Conservation (phyloP, 495 filamentous ascomycete genomes). For the Clohesyomyces aquaticus region DNA sequence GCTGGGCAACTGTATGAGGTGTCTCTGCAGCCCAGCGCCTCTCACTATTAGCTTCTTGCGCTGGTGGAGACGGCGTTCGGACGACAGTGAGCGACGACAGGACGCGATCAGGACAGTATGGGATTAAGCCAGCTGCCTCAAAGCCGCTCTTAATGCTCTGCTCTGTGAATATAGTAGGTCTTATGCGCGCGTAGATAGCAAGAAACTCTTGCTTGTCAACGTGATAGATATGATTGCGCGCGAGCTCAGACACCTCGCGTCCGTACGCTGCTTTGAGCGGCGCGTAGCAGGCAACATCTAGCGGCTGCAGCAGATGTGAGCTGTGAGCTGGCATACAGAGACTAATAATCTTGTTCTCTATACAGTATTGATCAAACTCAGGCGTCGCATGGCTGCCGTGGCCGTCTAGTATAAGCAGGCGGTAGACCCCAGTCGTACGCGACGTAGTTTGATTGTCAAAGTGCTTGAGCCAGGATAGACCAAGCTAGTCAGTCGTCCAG, state of each 20-base stretch:
- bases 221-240: neutral
- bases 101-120: neutral
- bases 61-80: neutral
- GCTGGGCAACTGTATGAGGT: neutral
- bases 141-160: neutral
- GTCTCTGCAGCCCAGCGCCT: no score
- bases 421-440: neutral
- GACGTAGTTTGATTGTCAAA: slow-evolving; percentile 9
- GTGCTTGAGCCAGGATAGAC: slow-evolving; percentile 12
- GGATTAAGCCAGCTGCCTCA: neutral
- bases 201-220: slow-evolving; percentile 1
- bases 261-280: slow-evolving; percentile 10
- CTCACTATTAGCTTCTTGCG: no score
- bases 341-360: slow-evolving; percentile 11
- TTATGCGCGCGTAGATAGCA: neutral
- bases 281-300: slow-evolving; percentile 9
- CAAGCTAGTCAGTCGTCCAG: slow-evolving; percentile 19
- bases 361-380: slow-evolving; percentile 6
- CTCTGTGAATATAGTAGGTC: neutral
- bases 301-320: slow-evolving; percentile 8
- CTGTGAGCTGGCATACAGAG: slow-evolving; percentile 12
- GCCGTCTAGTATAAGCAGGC: slow-evolving; percentile 14
- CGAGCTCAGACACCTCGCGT: neutral
- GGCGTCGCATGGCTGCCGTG: slow-evolving; percentile 1
- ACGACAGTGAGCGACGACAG: neutral